Conservation (phyloP, 2,329 filamentous ascomycete genomes). For the Tolypocladium amazonense region DNA sequence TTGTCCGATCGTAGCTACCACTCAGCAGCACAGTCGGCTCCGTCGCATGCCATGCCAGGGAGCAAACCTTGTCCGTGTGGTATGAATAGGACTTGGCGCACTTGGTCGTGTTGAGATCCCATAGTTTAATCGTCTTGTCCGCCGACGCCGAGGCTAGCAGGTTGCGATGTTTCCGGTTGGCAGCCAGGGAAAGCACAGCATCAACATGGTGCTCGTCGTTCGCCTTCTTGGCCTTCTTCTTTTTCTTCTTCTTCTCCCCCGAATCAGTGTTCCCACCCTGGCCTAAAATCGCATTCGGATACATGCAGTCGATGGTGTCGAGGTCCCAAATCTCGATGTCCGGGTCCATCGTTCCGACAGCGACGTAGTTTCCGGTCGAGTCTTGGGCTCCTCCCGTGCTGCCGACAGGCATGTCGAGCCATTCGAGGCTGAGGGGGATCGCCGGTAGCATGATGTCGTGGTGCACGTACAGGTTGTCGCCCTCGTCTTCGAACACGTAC, state of each 20-base stretch:
- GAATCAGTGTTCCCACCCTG: slow-evolving; percentile 48
- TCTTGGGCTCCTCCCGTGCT: slow-evolving; percentile 53
- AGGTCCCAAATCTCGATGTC: slow-evolving; percentile 99
- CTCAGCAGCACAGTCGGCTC: slow-evolving; percentile 84
- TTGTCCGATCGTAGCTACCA: slow-evolving; percentile 88
- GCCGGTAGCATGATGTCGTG: slow-evolving; percentile 99
- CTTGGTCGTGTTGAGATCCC: slow-evolving; percentile 86
- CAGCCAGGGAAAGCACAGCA: slow-evolving; percentile 79
- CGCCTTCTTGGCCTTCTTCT: slow-evolving; percentile 64
- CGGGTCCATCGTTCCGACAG: slow-evolving; percentile 92
- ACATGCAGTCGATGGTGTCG: slow-evolving; percentile 94
- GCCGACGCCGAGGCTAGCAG: slow-evolving; percentile 90
- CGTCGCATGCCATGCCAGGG: slow-evolving; percentile 81
- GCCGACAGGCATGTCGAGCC: slow-evolving; percentile 85
- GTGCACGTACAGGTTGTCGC: slow-evolving; percentile 96
- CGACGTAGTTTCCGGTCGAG: slow-evolving; percentile 78
- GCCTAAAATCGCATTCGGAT: slow-evolving; percentile 90
- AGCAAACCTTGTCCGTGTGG: slow-evolving; percentile 97
- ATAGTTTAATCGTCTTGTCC: slow-evolving; percentile 94
- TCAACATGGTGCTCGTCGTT: slow-evolving; percentile 94
- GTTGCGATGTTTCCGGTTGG: slow-evolving; percentile 89
- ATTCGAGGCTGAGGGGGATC: slow-evolving; percentile 90
- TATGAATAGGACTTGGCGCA: slow-evolving; percentile 93
- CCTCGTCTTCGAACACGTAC: slow-evolving; percentile 92
- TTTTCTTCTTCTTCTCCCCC: slow-evolving; percentile 58